Base-by-base conservation (phyloP, 2,329 filamentous ascomycete genomes). In the Xylaria sp. region DNA sequence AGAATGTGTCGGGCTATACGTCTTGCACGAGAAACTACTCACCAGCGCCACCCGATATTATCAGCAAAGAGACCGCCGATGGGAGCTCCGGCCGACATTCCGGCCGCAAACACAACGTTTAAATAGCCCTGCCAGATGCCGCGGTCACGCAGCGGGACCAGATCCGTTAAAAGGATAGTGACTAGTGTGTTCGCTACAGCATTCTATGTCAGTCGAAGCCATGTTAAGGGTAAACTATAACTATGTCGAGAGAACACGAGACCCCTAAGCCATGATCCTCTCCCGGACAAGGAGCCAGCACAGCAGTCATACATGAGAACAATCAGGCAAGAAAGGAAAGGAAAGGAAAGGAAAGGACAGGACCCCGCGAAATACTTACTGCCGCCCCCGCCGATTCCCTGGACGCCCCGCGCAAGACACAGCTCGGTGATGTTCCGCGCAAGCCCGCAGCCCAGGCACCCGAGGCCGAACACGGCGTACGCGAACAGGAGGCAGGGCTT, bases 131-230 rank as follows among this genome's bases (percentile, higher is more conserved):
- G 75, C 65, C 79, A 85, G 11, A 80, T 76, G 10, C 81, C 81
- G 57, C 85, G 75, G 65, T 85, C 78, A 3, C 81, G 74, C 11
- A 87, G 74, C 0, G 84, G 81, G 0, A 86, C 80, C 2, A 87
- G 73, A 62, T 87, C 85, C 27, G 79, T 83, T 7, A 86, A 77
- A 20, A 87, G 80, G 58, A 86, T 79, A 27, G 83, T 81, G 4
- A 81, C 77, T 2, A 86, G 75, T 45, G 83, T 72, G 56, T 79
- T 79, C 68, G 74, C 63, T 66, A 22, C 1, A 27, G 10, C 1
- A n/a, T 33, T 7, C 13, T 2, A 15, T 7, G 33, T 62, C 10
- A 63, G 60, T 29, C 13, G 39, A n/a, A n/a, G 27, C 13, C 36
- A 53, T 53, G 3, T 15, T 29, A 4, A 20, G 44, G 29, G 13